Base-by-base conservation (phyloP, 2,329 filamentous ascomycete species). In the Nemania abortiva region DNA sequence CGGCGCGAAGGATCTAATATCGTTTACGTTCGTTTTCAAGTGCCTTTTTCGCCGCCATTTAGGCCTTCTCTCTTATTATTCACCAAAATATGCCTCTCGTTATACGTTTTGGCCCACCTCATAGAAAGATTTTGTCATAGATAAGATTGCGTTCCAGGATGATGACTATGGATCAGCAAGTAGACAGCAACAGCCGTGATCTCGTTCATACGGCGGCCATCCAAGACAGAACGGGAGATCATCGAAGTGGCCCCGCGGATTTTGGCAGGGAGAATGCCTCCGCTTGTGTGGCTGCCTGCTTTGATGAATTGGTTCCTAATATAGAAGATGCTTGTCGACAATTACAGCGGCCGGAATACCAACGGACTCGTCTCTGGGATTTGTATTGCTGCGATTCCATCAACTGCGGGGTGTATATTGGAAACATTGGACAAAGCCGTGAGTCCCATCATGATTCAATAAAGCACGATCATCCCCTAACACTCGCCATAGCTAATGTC, bases 361-460 rank as follows among this genome's bases (percentile, higher is more conserved):
- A 76, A 37, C 73, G 75, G 59, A 73, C 74, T 29, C 74, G 78
- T 50, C 79, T 88, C 11, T 83, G 81, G 79, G 74, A 78, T 49
- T 77, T 88, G 24, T 88, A 88, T 74, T 85, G 85, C 76, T 87
- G 86, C 75, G 85, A 87, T 74, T 80, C 82, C 57, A 81, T 80
- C 59, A 80, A 80, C 57, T 88, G 86, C 73, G 86, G 86, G 31
- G 84, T 88, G 53, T 77, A 80, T 67, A 80, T 80, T 52, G 70
- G 74, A 27, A 60, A 37, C 11, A 73, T 69, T 49, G 75, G 74
- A 6, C 66, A 84, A 75, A 85, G 86, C 74, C 86, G 86, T 85
- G 74, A 80, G 83, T 83, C 31, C 31, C 53, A 50, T 39, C 58
- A 29, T 4, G 45, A 39, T 42, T 27, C 29, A 15, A 58, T 37